These are phyloP conservation scores for Pascua guehoae DNA, from an alignment of 1,284 basidiomycete species.

Conservation along the genomic window DNA sequence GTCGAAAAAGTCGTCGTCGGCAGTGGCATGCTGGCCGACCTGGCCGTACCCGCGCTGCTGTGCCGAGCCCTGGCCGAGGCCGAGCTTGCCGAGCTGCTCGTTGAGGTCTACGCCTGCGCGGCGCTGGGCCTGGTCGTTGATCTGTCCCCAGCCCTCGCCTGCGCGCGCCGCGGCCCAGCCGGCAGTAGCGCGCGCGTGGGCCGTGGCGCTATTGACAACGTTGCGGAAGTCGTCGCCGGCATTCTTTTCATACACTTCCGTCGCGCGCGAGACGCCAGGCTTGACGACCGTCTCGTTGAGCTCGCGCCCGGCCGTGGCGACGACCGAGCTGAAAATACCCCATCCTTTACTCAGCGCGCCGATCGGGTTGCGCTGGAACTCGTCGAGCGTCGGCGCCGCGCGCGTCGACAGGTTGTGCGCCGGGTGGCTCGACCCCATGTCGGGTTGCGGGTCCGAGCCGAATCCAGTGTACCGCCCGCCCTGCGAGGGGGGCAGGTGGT, in stretches of 20 bases:
- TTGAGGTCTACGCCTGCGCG: conserved; percentile 46
- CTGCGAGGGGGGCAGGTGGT: conserved; percentile 47
- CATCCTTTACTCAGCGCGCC: conserved; percentile 48
- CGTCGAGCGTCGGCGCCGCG: conserved; percentile 42
- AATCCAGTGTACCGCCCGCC: conserved; percentile 49
- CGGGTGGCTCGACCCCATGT: conserved; percentile 28
- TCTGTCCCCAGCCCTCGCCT: conserved; percentile 39
- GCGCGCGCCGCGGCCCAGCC: conserved; percentile 38
- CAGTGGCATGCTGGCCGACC: conserved; percentile 13
- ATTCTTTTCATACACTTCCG: conserved; percentile 26
- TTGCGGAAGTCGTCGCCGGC: conserved; percentile 34
- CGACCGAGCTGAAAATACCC: conserved; percentile 48
- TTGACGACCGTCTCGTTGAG: conserved; percentile 48
- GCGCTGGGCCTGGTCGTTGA: conserved; percentile 44
- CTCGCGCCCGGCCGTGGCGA: conserved; percentile 38
- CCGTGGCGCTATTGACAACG: conserved; percentile 24
- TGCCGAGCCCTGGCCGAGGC: conserved; percentile 19
- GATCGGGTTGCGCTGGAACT: conserved; percentile 45
- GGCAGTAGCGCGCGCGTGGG: conserved; percentile 31
- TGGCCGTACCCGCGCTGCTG: conserved; percentile 13
- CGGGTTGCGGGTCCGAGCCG: conserved; percentile 38
- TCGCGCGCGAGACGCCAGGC: conserved; percentile 39
- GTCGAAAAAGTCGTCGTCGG: conserved; percentile 40
- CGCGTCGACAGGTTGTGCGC: conserved; percentile 41
- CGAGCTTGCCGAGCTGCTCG: conserved; percentile 43